Conservation (phyloP, 805 yeast genomes). For the Cyberlindnera japonica region DNA sequence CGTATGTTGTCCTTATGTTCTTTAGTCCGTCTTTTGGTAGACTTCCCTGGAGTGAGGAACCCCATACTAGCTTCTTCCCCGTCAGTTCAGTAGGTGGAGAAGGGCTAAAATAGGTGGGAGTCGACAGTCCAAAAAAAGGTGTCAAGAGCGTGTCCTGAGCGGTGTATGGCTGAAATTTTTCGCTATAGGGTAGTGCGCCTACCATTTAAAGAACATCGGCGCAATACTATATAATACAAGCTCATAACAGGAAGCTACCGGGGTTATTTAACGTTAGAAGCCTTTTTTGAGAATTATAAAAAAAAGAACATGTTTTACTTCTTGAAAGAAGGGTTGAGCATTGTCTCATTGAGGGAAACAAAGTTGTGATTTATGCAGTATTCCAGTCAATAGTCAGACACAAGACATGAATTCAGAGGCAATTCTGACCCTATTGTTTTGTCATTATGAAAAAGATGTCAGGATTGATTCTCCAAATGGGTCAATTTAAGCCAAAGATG, state of each 20-base stretch:
- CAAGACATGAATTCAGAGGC: no score
- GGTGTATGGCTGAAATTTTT: conserved; percentile 6
- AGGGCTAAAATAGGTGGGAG: no score
- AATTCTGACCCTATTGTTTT: no score
- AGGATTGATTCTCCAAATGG: no score
- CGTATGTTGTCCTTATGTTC: conserved; percentile 8
- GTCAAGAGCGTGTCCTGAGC: neutral
- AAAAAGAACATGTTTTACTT: conserved; percentile 4
- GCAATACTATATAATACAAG: neutral
- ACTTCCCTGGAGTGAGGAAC: conserved; percentile 11
- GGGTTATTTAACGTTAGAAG: no score
- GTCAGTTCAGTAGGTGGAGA: neutral
- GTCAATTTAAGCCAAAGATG: conserved; percentile 53
- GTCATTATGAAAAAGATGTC: no score
- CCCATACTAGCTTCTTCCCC: conserved; percentile 6
- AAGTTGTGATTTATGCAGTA: neutral
- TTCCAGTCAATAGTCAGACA: neutral
- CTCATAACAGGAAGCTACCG: no score
- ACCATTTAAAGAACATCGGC: neutral
- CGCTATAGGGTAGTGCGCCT: conserved; percentile 2
- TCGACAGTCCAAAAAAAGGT: conserved; percentile 2
- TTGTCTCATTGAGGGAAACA: no score
- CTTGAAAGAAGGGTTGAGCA: neutral
- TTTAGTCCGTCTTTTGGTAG: conserved; percentile 4
- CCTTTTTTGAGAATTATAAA: neutral